Evolutionary conservation across 345 rosid species (phyloP).

Genomic region (Brassica rapa): DNA sequence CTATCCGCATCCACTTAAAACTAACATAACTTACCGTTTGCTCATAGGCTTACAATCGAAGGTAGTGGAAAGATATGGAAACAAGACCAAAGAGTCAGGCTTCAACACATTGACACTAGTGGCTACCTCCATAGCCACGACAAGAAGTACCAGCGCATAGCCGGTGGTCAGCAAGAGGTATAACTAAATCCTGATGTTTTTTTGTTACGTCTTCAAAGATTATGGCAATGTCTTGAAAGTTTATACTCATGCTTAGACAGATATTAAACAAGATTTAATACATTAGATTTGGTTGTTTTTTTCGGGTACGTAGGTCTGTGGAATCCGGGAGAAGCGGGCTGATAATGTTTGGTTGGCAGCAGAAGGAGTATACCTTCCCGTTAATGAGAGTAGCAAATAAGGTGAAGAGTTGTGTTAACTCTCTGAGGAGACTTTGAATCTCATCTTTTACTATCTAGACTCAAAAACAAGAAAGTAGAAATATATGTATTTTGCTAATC

Average conservation of each 20-base stretch:
- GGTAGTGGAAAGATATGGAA: conserved; percentile 95
- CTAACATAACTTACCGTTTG: conserved; percentile 16
- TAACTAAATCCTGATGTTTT: conserved; percentile 2
- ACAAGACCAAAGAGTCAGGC: conserved; percentile 87
- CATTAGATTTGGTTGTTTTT: background rate
- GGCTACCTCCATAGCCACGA: conserved; percentile 96
- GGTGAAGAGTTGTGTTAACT: conserved; percentile 17
- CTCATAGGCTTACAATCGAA: conserved; percentile 75
- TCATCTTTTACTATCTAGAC: conserved; percentile 24
- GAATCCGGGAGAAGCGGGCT: conserved; percentile 73
- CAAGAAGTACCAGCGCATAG: conserved; percentile 92
- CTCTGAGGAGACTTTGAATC: conserved; percentile 10
- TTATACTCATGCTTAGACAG: background rate
- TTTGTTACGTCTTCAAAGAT: background rate
- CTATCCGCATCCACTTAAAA: conserved; percentile 11
- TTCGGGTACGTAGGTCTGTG: conserved; percentile 64
- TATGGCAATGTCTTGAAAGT: background rate
- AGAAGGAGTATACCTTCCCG: conserved; percentile 92
- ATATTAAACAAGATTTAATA: background rate
- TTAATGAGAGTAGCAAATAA: conserved; percentile 54
- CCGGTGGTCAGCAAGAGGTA: conserved; percentile 99
- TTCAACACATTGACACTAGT: conserved; percentile 92
- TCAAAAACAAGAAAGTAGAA: conserved; percentile 26
- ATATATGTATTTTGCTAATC: conserved; percentile 24
- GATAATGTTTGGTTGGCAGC: conserved; percentile 97